phyloP scores from a whole-genome alignment of 208 protist genomes.

The Crithidia fasciculata region DNA sequence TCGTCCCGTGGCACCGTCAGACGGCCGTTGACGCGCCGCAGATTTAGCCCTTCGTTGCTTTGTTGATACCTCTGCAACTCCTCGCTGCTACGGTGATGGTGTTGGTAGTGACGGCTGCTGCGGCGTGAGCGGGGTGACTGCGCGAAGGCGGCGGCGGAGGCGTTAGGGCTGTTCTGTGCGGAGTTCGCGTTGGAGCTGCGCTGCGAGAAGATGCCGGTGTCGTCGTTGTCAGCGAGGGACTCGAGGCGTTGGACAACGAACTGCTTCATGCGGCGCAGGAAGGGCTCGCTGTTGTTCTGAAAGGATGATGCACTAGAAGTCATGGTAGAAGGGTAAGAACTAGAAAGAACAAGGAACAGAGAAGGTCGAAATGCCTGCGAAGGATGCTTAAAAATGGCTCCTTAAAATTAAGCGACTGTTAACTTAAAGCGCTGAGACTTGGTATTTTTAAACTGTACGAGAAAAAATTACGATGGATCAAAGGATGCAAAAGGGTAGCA shows the following conservation, averaged over 20 bases:
- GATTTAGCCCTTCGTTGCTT: not conserved
- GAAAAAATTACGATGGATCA: too few species aligned
- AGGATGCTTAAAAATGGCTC: too few species aligned
- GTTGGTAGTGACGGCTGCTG: not conserved
- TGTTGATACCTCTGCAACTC: not conserved
- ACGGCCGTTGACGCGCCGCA: not conserved
- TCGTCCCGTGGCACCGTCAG: not conserved
- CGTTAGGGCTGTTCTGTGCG: not conserved
- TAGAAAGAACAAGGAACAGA: too few species aligned
- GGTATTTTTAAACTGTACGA: too few species aligned
- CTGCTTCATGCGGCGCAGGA: not conserved
- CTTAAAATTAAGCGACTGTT: too few species aligned
- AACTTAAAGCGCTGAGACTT: too few species aligned
- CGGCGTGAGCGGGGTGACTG: too few species aligned
- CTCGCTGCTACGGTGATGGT: not conserved
- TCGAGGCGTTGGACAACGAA: not conserved
- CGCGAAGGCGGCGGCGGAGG: not conserved
- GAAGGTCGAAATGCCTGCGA: too few species aligned
- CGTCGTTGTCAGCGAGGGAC: not conserved
- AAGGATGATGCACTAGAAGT: not conserved
- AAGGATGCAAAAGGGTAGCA: too few species aligned
- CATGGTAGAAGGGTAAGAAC: not conserved
- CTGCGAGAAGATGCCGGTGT: not conserved
- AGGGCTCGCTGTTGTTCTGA: not conserved
- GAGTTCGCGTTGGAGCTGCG: not conserved